Conservation (phyloP, 495 filamentous ascomycete genomes). For the Thermothielavioides terrestris region DNA sequence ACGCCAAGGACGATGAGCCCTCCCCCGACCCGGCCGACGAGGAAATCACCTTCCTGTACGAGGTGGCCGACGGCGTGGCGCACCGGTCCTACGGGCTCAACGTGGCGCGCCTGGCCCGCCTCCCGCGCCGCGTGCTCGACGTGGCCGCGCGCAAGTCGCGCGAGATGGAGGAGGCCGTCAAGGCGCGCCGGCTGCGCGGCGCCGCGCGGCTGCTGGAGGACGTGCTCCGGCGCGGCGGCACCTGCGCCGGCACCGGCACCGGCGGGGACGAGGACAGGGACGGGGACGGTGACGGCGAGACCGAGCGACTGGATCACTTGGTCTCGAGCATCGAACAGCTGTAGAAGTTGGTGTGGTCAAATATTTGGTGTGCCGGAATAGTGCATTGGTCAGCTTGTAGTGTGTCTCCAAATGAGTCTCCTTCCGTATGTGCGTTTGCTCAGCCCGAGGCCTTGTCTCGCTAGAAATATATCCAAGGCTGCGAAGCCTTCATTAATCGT, state of each 20-base stretch:
- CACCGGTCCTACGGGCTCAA: constrained; percentile 92
- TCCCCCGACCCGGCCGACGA: constrained; percentile 35
- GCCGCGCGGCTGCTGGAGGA: constrained; percentile 39
- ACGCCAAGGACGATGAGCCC: constrained; percentile 26
- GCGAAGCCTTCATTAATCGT: too few relatives aligned
- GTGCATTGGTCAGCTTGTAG: too few relatives aligned
- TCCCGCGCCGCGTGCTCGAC: constrained; percentile 67
- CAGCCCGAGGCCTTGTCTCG: too few relatives aligned
- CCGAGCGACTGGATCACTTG: constrained; percentile 39
- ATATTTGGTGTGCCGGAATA: too few relatives aligned
- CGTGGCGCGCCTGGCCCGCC: constrained; percentile 77
- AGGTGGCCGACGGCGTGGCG: constrained; percentile 78
- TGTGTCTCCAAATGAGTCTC: too few relatives aligned
- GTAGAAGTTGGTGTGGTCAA: constrained; percentile 11
- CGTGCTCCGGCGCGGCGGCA: constrained; percentile 20
- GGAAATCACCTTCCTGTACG: constrained; percentile 74
- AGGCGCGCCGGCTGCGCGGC: constrained; percentile 43
- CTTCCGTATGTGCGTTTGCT: too few relatives aligned
- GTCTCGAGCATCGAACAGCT: constrained; percentile 43
- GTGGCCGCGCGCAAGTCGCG: constrained; percentile 69
- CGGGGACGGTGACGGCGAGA: neutral
- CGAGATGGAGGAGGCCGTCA: constrained; percentile 69
- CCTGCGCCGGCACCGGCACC: too few relatives aligned
- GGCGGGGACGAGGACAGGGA: neutral
- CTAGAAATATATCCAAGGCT: too few relatives aligned